Evolutionary conservation across 2,329 filamentous ascomycete genomes (phyloP), one percentile per base, ranked within the genome.

Genomic region (Colletotrichum costaricense): DNA sequence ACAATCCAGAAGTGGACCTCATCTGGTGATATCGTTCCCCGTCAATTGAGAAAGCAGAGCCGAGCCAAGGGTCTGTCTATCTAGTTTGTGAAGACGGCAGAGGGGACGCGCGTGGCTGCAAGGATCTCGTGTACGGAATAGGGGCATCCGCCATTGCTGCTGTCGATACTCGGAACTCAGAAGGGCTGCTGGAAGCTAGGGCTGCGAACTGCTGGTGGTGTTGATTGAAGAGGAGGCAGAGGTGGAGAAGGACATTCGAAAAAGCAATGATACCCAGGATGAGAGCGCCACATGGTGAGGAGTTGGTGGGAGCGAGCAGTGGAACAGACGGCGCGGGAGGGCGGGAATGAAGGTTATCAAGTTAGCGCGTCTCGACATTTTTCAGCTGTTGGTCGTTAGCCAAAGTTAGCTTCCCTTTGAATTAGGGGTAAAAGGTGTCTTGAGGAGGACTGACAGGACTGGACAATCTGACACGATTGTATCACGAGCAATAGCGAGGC

Each of bases 261-360:
- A 35, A 12, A 54, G 62, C 28, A 64, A 55, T 55, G 46, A 64
- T 64, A 64, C 62, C 62, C 62, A 33, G 28, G 42, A 55, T 14
- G 5, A 3, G 46, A 35, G 42, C 46, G n/a, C 19, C 12, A 11
- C 35, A 38, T 46, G 60, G 33, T 16, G 11, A 14, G 14, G 14
- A 42, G 38, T 42, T 42, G 33, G 33, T 35, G 33, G 33, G 33
- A 35, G 33, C 11, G 2, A 42, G 16, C 12, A 16, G 38, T 42
- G 38, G 38, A 16, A 42, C n/a, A 19, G 11, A 26, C 12, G 30
- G 30, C 62, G 28, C 19, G 8, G 12, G 54, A 42, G 22, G 5
- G 5, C 30, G 26, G 52, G 24, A 38, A 57, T 26, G 11, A 22
- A 12, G 52, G 55, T 30, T 46, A 26, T n/a, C 33, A 22, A 42